Percentiles rank a stretch among this genome's conserved stretches.
Conservation (phyloP, 306 rosid genomes). For the Pyrus communis region DNA sequence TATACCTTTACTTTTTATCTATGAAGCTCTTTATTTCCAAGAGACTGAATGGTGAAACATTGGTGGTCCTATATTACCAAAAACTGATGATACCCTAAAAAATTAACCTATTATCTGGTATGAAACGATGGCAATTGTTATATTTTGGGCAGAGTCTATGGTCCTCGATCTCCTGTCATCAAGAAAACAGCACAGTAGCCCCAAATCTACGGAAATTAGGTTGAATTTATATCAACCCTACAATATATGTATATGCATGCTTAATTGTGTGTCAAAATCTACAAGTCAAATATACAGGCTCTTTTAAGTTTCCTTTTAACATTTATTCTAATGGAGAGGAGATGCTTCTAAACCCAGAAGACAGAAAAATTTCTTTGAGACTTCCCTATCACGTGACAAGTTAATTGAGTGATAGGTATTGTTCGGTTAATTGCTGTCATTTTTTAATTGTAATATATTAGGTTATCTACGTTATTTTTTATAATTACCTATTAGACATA, state of each 20-base stretch:
- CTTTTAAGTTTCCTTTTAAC: background rate
- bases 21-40: background rate
- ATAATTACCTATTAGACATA: no score
- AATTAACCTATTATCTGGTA: background rate
- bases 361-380: background rate
- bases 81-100: background rate
- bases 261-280: background rate
- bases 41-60: background rate
- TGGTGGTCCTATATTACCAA: background rate
- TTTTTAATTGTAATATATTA: no score
- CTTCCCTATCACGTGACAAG: background rate
- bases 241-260: background rate
- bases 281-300: background rate
- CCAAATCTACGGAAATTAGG: background rate
- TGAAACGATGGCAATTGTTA: constrained; percentile 1
- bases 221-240: background rate
- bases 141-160: constrained; percentile 3
- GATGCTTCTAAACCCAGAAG: background rate
- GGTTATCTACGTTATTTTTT: no score
- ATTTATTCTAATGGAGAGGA: background rate
- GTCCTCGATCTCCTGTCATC: background rate
- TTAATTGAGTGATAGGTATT: background rate
- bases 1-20: no score
- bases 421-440: background rate
- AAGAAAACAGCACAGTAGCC: background rate